Percentiles rank a stretch among this genome's conserved stretches.
These are phyloP conservation scores for Trichosanthes cucumerina DNA, from an alignment of 306 rosid species.

Conservation along the genomic window DNA sequence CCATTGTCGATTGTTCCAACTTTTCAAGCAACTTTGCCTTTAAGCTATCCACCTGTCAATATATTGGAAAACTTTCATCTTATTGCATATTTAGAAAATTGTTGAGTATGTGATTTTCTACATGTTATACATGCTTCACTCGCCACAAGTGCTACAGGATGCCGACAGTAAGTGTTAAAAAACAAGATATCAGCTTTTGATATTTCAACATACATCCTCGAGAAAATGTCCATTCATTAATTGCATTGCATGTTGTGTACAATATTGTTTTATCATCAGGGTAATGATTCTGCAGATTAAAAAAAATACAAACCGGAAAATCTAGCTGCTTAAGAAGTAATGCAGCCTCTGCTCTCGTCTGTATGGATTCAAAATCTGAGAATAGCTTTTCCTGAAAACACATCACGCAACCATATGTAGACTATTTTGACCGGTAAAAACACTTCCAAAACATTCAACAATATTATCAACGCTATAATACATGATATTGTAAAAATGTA, in stretches of 20 bases:
- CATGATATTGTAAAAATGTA: neutral
- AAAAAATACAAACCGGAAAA: slow-evolving; percentile 52
- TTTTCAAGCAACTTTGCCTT: slow-evolving; percentile 70
- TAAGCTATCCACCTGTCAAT: slow-evolving; percentile 71
- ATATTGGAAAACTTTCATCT: slow-evolving; percentile 20
- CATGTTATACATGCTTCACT: neutral
- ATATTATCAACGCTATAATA: neutral
- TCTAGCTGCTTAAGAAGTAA: slow-evolving; percentile 89
- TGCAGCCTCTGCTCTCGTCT: slow-evolving; percentile 92
- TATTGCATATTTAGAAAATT: slow-evolving; percentile 10
- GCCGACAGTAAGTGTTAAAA: slow-evolving; percentile 1
- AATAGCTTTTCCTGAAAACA: slow-evolving; percentile 68
- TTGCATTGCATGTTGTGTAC: neutral
- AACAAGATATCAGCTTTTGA: slow-evolving; percentile 1
- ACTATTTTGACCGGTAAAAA: neutral
- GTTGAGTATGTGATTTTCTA: neutral
- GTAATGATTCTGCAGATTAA: neutral
- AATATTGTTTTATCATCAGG: neutral
- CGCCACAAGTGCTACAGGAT: neutral
- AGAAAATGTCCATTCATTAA: neutral
- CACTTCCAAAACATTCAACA: neutral
- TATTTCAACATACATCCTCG: neutral
- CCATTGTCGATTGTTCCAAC: slow-evolving; percentile 61
- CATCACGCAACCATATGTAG: slow-evolving; percentile 18
- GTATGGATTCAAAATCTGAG: slow-evolving; percentile 85